These are phyloP conservation scores for Pelargonium cotyledonis DNA, from an alignment of 441 rosid species.

Conservation along the genomic window DNA sequence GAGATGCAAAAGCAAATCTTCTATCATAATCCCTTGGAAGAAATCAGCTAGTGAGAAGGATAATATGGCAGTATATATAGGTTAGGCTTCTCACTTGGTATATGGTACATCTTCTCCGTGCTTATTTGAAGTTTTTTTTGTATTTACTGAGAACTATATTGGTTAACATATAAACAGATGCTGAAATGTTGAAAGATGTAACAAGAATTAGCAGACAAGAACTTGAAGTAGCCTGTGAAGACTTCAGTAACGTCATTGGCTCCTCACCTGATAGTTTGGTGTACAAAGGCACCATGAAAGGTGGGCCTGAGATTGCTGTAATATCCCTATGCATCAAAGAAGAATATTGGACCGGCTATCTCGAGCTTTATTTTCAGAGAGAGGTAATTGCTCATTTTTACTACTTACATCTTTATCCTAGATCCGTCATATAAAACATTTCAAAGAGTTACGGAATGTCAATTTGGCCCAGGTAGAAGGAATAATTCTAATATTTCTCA, in stretches of 20 bases:
- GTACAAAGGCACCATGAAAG: slow-evolving; percentile 88
- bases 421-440: slow-evolving; percentile 10
- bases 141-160: slow-evolving; percentile 9
- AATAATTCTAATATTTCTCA: slow-evolving; percentile 16
- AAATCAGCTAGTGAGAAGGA: slow-evolving; percentile 85
- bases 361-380: slow-evolving; percentile 87
- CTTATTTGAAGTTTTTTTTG: neutral
- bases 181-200: slow-evolving; percentile 77
- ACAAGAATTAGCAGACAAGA: slow-evolving; percentile 76
- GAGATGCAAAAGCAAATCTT: slow-evolving; percentile 69
- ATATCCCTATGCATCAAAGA: slow-evolving; percentile 83
- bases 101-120: slow-evolving; percentile 9
- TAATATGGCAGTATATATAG: slow-evolving; percentile 56
- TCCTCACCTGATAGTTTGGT: slow-evolving; percentile 87
- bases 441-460: neutral
- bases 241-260: slow-evolving; percentile 96
- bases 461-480: slow-evolving; percentile 5
- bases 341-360: slow-evolving; percentile 89
- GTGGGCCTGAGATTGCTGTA: slow-evolving; percentile 95
- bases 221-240: slow-evolving; percentile 98
- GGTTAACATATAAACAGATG: slow-evolving; percentile 38
- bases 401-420: neutral
- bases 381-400: slow-evolving; percentile 45
- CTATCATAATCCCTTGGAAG: slow-evolving; percentile 94
- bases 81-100: slow-evolving; percentile 36